These are phyloP conservation scores for Hibiscus mutabilis DNA, from an alignment of 345 rosid genomes.

Conservation along the genomic window DNA sequence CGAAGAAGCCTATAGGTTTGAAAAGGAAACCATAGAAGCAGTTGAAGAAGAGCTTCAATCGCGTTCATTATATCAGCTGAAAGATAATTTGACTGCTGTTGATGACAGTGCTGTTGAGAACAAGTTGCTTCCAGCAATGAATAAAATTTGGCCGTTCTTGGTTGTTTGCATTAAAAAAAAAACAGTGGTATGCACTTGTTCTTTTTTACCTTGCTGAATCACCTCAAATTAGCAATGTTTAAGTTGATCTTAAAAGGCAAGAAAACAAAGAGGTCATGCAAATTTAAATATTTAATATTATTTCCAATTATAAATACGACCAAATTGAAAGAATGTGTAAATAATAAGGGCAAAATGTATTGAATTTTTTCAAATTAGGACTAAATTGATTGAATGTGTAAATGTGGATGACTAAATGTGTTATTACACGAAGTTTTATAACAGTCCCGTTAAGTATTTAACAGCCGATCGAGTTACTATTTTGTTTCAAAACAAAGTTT, in stretches of 20 bases:
- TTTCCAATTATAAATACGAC: too few species aligned
- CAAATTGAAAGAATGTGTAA: too few species aligned
- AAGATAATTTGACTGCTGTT: conserved; percentile 8
- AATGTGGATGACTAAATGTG: too few species aligned
- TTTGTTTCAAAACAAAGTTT: too few species aligned
- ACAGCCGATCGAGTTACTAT: too few species aligned
- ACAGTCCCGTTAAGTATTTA: too few species aligned
- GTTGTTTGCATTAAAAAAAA: conserved; percentile 53
- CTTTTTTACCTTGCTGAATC: background rate
- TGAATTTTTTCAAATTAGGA: too few species aligned
- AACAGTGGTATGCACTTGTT: conserved; percentile 44
- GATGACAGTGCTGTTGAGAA: conserved; percentile 70
- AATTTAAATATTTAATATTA: too few species aligned
- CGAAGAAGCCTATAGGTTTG: conserved; percentile 64
- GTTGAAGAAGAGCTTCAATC: conserved; percentile 54
- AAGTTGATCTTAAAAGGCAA: background rate
- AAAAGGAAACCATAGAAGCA: conserved; percentile 57
- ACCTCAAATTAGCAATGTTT: background rate
- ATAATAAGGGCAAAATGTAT: too few species aligned
- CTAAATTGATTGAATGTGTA: too few species aligned
- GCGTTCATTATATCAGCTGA: conserved; percentile 40
- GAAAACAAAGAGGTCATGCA: too few species aligned
- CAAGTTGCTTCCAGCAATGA: conserved; percentile 85
- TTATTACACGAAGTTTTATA: too few species aligned
- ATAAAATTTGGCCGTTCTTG: conserved; percentile 86